Percentiles rank a stretch among this genome's conserved stretches.
phyloP scores from a whole-genome alignment of 2,329 filamentous ascomycete genomes.

The Myrmaecium sp. region DNA sequence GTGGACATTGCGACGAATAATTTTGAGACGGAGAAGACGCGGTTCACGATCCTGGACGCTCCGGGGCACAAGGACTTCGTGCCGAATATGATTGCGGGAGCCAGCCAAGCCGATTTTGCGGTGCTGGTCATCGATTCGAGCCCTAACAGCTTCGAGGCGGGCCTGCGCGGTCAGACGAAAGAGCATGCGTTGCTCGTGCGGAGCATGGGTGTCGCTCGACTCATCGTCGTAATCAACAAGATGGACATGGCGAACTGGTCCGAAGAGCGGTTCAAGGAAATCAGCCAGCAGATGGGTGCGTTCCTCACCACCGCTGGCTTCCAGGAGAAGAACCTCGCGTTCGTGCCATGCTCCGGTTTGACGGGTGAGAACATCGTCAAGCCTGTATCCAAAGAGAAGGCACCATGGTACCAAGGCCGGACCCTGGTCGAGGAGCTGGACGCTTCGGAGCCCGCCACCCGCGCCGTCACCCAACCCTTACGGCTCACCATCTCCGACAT shows the following conservation, averaged over 20 bases:
- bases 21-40: constrained; percentile 75
- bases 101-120: constrained; percentile 89
- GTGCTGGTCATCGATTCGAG: constrained; percentile 86
- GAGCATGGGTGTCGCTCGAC: constrained; percentile 74
- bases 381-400: constrained; percentile 33
- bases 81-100: constrained; percentile 96
- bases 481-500: constrained; percentile 79
- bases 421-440: constrained; percentile 78
- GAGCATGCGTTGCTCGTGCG: constrained; percentile 82
- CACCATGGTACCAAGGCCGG: constrained; percentile 61
- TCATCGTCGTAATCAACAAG: constrained; percentile 91
- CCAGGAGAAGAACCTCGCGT: constrained; percentile 60
- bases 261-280: constrained; percentile 66
- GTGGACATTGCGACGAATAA: constrained; percentile 93
- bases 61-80: constrained; percentile 93
- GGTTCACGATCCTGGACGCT: constrained; percentile 88
- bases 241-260: constrained; percentile 80
- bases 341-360: constrained; percentile 80
- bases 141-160: constrained; percentile 82
- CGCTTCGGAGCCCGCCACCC: constrained; percentile 53
- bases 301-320: constrained; percentile 78
- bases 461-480: constrained; percentile 61
- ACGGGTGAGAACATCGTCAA: constrained; percentile 71
- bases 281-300: constrained; percentile 62
- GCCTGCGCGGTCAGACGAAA: constrained; percentile 80